These are phyloP conservation scores for Hemileccinum impolitum DNA, from an alignment of 768 basidiomycete genomes.

Conservation along the genomic window DNA sequence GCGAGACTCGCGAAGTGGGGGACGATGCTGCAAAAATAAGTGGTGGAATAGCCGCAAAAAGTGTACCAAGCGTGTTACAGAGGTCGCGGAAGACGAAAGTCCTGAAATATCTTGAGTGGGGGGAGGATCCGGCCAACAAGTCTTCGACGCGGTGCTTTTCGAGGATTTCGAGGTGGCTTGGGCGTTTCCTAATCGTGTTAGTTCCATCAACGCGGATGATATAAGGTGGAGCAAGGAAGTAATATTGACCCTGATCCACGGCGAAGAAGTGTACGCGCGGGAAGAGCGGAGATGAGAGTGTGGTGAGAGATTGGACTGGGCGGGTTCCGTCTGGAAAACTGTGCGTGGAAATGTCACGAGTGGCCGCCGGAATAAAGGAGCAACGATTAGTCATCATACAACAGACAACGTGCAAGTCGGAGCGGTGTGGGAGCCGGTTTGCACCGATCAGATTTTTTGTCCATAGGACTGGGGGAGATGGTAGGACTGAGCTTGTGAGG, in stretches of 20 bases:
- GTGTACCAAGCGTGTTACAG: not conserved
- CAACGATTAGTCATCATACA: slow-evolving; percentile 22
- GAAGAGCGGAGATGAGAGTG: slow-evolving; percentile 22
- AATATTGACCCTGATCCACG: slow-evolving; percentile 31
- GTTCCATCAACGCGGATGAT: slow-evolving; percentile 3
- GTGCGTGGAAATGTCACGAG: slow-evolving; percentile 20
- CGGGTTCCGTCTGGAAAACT: slow-evolving; percentile 9
- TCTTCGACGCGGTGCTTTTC: slow-evolving; percentile 34
- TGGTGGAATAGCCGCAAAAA: not conserved
- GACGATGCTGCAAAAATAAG: slow-evolving; percentile 23
- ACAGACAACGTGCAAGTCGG: slow-evolving; percentile 9
- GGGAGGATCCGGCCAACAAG: slow-evolving; percentile 2
- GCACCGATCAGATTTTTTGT: not conserved
- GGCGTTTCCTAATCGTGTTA: slow-evolving; percentile 11
- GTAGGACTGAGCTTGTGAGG: not conserved
- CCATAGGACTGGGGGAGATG: too few species aligned
- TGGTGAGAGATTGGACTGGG: slow-evolving; percentile 1
- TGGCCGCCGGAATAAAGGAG: slow-evolving; percentile 23
- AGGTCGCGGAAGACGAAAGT: not conserved
- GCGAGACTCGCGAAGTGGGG: slow-evolving; percentile 11
- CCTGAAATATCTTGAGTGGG: slow-evolving; percentile 28
- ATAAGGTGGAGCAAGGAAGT: slow-evolving; percentile 12
- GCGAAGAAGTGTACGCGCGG: slow-evolving; percentile 24
- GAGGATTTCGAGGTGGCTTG: slow-evolving; percentile 18
- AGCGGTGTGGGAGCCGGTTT: slow-evolving; percentile 7